These are phyloP conservation scores for Camellia japonica DNA, from an alignment of 148 eudicot genomes.

Conservation along the genomic window DNA sequence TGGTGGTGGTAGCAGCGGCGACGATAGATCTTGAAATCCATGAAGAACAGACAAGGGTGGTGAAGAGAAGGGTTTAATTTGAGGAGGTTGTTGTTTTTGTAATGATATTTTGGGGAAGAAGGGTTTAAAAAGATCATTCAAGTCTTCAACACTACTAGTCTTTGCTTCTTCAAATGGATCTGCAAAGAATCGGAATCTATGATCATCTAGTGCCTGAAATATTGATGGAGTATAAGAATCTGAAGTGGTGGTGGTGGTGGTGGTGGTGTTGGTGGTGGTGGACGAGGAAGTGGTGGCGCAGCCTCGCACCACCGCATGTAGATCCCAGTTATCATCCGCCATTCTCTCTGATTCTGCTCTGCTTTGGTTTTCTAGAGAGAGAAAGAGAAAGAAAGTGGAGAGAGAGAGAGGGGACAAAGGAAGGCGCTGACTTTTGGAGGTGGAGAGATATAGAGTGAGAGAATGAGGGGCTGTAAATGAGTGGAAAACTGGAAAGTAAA, in stretches of 20 bases:
- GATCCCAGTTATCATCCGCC: constrained; percentile 79
- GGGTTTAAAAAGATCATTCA: constrained; percentile 48
- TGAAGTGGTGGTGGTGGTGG: constrained; percentile 32
- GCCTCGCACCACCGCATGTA: constrained; percentile 74
- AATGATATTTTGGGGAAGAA: constrained; percentile 19
- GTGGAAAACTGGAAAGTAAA: not conserved
- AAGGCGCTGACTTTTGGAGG: not conserved
- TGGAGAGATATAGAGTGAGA: not conserved
- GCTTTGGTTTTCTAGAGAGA: constrained; percentile 10
- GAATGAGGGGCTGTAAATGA: not conserved
- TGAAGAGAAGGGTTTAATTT: constrained; percentile 20
- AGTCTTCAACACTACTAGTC: constrained; percentile 26
- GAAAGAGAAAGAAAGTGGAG: not conserved
- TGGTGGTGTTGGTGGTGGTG: constrained; percentile 35
- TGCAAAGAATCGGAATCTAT: constrained; percentile 13
- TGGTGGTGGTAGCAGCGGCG: constrained; percentile 6
- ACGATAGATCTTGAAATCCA: constrained; percentile 28
- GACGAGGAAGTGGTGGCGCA: constrained; percentile 48
- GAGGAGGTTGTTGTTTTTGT: constrained; percentile 17
- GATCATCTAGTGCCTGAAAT: constrained; percentile 15
- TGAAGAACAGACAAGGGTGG: constrained; percentile 39
- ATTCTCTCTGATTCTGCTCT: not conserved
- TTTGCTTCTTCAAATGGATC: constrained; percentile 34
- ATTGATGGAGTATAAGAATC: constrained; percentile 5
- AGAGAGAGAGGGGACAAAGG: not conserved